Percentiles rank a stretch among this genome's conserved stretches.
Conservation (phyloP, 371 early-diverging fungal species). For the Mucor piriformis region DNA sequence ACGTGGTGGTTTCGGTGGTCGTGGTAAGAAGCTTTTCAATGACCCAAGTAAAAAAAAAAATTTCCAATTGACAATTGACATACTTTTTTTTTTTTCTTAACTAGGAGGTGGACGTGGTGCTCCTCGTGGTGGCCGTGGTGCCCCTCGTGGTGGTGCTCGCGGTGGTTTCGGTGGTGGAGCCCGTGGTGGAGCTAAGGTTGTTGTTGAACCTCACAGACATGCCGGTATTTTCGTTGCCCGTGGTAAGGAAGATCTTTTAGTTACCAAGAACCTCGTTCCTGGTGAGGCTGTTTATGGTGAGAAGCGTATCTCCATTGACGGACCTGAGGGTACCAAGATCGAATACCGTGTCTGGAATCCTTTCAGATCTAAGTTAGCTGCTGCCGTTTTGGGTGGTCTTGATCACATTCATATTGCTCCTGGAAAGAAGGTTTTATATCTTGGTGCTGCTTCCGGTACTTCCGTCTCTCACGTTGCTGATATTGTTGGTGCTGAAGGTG, state of each 20-base stretch:
- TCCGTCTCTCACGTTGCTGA: conserved; percentile 99
- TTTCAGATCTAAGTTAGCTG: conserved; percentile 99
- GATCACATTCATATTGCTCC: conserved; percentile 98
- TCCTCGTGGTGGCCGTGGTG: conserved; percentile 11
- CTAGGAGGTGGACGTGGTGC: conserved; percentile 5
- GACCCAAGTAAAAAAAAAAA: background rate
- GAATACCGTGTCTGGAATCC: conserved; percentile 99
- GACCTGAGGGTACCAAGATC: conserved; percentile 93
- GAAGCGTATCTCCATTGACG: conserved; percentile 97
- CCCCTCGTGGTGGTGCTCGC: conserved; percentile 7
- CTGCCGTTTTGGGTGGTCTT: conserved; percentile 99
- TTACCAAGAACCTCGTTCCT: conserved; percentile 98
- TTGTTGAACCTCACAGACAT: conserved; percentile 98
- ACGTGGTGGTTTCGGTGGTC: conserved; percentile 29
- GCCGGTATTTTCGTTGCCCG: conserved; percentile 96
- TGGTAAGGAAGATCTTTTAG: conserved; percentile 99
- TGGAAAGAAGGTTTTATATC: conserved; percentile 98
- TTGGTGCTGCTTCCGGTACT: conserved; percentile 99
- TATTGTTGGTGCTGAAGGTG: conserved; percentile 97
- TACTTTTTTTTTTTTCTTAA: background rate
- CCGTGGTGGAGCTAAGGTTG: conserved; percentile 88
- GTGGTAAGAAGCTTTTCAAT: background rate
- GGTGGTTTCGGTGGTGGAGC: conserved; percentile 64
- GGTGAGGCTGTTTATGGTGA: conserved; percentile 99
- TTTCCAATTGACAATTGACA: background rate